phyloP scores from a whole-genome alignment of 1,284 basidiomycete species.

The Leccinum brunneo-olivaceum region DNA sequence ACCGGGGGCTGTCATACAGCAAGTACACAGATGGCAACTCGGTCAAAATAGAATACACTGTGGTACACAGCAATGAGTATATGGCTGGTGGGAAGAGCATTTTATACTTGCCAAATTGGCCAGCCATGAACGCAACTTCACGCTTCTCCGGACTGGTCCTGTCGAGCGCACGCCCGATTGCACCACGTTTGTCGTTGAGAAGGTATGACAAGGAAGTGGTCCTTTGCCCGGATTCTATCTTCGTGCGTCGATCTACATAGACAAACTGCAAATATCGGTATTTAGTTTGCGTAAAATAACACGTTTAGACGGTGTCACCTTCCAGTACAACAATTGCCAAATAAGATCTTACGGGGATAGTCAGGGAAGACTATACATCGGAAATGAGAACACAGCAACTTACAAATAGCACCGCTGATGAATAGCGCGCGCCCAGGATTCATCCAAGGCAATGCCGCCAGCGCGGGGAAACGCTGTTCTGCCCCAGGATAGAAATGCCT shows the following conservation, averaged over 20 bases:
- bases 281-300: constrained; percentile 3
- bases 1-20: constrained; percentile 69
- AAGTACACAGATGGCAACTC: constrained; percentile 81
- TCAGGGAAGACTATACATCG: constrained; percentile 13
- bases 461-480: constrained; percentile 74
- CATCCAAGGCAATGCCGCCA: constrained; percentile 57
- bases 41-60: constrained; percentile 81
- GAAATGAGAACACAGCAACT: constrained; percentile 25
- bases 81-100: not conserved
- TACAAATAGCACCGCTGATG: constrained; percentile 70
- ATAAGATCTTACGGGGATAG: constrained; percentile 54
- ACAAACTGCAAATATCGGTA: constrained; percentile 52
- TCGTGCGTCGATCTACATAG: constrained; percentile 73
- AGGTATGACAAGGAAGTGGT: constrained; percentile 83
- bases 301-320: constrained; percentile 39
- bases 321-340: constrained; percentile 90
- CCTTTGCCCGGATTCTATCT: constrained; percentile 82
- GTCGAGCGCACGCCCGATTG: constrained; percentile 68
- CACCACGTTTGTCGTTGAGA: constrained; percentile 78
- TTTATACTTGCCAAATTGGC: constrained; percentile 69
- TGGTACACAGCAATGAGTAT: constrained; percentile 1
- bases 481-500: constrained; percentile 82
- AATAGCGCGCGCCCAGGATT: constrained; percentile 58
- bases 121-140: constrained; percentile 73
- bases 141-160: constrained; percentile 56